Evolutionary conservation across 2,329 filamentous ascomycete genomes (phyloP).

Genomic region (Epichloe sibirici): DNA sequence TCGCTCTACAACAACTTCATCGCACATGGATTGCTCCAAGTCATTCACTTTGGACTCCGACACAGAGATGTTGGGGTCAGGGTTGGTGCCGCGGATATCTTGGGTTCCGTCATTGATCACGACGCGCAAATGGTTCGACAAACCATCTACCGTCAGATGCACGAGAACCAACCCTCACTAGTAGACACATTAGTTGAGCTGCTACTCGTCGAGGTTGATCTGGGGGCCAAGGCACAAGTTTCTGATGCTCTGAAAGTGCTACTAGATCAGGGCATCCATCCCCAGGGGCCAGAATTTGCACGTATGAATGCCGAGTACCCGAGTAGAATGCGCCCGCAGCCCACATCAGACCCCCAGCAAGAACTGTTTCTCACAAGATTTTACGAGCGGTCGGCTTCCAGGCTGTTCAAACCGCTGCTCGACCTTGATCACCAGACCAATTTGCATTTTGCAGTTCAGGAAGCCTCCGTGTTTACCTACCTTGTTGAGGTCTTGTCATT

Average conservation of each 20-base stretch:
- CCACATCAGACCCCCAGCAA: conserved; percentile 55
- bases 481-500: conserved; percentile 88
- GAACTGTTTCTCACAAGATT: conserved; percentile 79
- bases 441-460: conserved; percentile 63
- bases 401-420: conserved; percentile 77
- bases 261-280: conserved; percentile 54
- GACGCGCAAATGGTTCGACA: conserved; percentile 88
- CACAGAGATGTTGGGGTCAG: conserved; percentile 75
- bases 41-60: conserved; percentile 84
- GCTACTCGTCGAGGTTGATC: conserved; percentile 77
- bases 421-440: conserved; percentile 60
- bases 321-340: conserved; percentile 44
- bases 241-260: conserved; percentile 92
- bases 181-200: conserved; percentile 91
- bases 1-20: conserved; percentile 86
- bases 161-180: conserved; percentile 71
- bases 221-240: conserved; percentile 91
- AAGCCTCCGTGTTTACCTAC: conserved; percentile 84
- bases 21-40: conserved; percentile 69
- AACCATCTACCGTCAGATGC: conserved; percentile 84
- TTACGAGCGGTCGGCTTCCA: conserved; percentile 76
- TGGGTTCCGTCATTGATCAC: conserved; percentile 91
- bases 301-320: conserved; percentile 59
- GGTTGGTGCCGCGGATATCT: conserved; percentile 84
- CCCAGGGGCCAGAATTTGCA: conserved; percentile 40